A percentile compares a stretch with the other conserved stretches of the same genome.
Evolutionary conservation across 805 yeast species (phyloP).

Genomic region (Grigorovia yakushimaensis): DNA sequence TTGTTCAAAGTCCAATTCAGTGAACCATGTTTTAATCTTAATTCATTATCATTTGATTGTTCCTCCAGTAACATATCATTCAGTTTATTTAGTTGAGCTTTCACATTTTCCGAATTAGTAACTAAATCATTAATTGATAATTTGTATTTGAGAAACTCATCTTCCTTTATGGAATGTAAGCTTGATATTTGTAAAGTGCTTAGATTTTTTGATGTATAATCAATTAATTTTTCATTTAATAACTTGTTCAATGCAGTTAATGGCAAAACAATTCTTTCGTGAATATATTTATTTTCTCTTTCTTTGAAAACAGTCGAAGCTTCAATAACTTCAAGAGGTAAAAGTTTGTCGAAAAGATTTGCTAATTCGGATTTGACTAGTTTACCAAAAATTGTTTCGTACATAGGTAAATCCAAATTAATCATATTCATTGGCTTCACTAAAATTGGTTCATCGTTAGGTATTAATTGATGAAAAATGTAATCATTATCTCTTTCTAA

Average conservation of each 20-base stretch:
- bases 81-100: conserved; percentile 36
- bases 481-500: conserved; percentile 76
- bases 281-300: conserved; percentile 46
- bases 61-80: conserved; percentile 41
- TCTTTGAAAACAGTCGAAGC: conserved; percentile 60
- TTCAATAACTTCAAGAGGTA: conserved; percentile 61
- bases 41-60: conserved; percentile 41
- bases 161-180: conserved; percentile 13
- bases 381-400: conserved; percentile 2
- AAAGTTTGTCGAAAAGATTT: conserved; percentile 44
- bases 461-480: conserved; percentile 61
- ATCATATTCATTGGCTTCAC: conserved; percentile 46
- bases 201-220: neutral
- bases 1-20: conserved; percentile 43
- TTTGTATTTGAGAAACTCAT: conserved; percentile 40
- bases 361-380: conserved; percentile 12
- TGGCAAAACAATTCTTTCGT: conserved; percentile 38
- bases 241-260: conserved; percentile 37
- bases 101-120: conserved; percentile 29
- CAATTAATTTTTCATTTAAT: conserved; percentile 26
- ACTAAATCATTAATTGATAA: neutral
- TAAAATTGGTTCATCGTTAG: conserved; percentile 37
- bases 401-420: conserved; percentile 20
- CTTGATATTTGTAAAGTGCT: neutral
- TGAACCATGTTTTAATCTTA: conserved; percentile 42